Base-by-base conservation (phyloP, 108 stramenopile species). In the Fragilaria radians region DNA sequence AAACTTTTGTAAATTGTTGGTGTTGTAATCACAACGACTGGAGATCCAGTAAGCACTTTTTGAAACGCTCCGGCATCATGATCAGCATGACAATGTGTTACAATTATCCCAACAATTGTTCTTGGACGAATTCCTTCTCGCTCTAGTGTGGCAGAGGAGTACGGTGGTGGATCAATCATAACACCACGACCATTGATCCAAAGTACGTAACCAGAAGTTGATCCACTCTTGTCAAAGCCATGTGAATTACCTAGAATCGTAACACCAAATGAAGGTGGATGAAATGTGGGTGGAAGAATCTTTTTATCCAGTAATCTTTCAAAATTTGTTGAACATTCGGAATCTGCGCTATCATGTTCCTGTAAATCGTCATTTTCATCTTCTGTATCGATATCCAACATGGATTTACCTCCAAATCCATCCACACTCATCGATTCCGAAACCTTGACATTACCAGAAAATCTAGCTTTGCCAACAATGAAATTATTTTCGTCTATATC, bases 81-180 rank as follows among this genome's bases (percentile, higher is more conserved):
- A 60, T 94, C 92, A 3, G 92, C 88, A 56, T 90, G 92, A 54
- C 92, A 94, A 70, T 94, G 92, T 5, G 92, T 94, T 19, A 94
- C 51, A 46, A 94, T 90, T 42, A 94, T 86, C 14, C 85, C 92
- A 29, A 83, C 86, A 47, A 94, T 94, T 52, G 77, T 80, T 18
- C 79, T 67, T 14, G 86, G 89, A 18, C 75, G 70, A 51, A 91
- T 91, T 21, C 84, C 84, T 48, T 86, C 82, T 28, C 76, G 55
- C 46, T 83, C 82, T 18, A 91, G 69, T 1, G 82, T 84, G 25
- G 86, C 80, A 2, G 78, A 79, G 26, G 84, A 82, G 36, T 86
- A 86, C 22, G 93, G 93, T 11, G 93, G 93, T 0, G 93, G 93
- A 61, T 94, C 93, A 57, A 94, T 82, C 93, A 94, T 94, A 42